Evolutionary conservation across 2,329 filamentous ascomycete species (phyloP).

Genomic region (Talaromyces sp.): DNA sequence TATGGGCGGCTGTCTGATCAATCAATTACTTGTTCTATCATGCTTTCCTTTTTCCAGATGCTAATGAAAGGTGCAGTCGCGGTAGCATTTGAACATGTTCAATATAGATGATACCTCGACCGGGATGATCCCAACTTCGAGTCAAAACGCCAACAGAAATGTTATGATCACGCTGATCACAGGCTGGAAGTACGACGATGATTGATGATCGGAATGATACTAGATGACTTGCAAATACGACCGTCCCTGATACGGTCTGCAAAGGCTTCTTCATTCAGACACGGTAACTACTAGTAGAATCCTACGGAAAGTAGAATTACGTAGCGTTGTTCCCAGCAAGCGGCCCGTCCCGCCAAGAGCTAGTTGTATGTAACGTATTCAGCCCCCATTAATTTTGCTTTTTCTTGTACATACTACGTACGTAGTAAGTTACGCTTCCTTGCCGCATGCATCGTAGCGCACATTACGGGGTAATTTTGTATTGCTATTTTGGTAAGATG

Average conservation of each 20-base stretch:
- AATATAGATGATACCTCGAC: background rate
- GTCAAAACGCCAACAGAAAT: background rate
- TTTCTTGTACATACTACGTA: background rate
- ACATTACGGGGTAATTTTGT: background rate
- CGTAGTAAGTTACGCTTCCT: background rate
- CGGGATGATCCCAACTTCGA: background rate
- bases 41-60: background rate
- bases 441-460: background rate
- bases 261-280: background rate
- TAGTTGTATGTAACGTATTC: background rate
- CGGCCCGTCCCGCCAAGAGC: conserved; percentile 17
- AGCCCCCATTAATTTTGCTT: conserved; percentile 1
- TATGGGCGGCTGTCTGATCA: conserved; percentile 44
- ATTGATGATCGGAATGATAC: background rate
- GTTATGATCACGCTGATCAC: background rate
- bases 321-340: conserved; percentile 14
- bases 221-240: background rate
- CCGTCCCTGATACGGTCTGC: background rate
- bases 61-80: background rate
- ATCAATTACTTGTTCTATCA: conserved; percentile 14
- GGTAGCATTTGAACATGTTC: background rate
- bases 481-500: background rate
- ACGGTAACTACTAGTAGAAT: background rate
- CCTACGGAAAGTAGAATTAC: background rate
- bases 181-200: background rate